These are phyloP conservation scores for Aspergillus carlsbadensis DNA, from an alignment of 495 filamentous ascomycete genomes.

Conservation along the genomic window DNA sequence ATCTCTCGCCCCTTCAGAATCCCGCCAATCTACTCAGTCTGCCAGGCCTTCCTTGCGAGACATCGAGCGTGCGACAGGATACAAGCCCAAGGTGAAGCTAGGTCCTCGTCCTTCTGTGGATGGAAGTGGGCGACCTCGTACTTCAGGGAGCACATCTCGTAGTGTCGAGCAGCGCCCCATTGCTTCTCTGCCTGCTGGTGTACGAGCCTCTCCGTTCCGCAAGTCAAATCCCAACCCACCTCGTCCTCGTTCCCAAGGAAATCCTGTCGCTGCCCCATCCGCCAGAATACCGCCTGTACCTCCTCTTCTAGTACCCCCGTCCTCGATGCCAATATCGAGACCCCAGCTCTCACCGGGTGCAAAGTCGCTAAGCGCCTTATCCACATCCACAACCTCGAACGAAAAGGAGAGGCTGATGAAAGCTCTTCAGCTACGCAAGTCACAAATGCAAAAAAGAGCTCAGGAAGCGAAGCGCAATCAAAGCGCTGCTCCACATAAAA, in stretches of 20 bases:
- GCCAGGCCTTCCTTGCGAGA: slow-evolving; percentile 61
- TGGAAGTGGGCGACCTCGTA: slow-evolving; percentile 60
- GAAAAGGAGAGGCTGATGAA: slow-evolving; percentile 93
- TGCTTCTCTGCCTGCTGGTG: slow-evolving; percentile 60
- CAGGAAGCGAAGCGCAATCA: slow-evolving; percentile 35
- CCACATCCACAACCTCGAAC: slow-evolving; percentile 68
- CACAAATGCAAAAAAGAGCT: slow-evolving; percentile 57
- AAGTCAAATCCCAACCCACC: slow-evolving; percentile 32
- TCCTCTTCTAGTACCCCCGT: slow-evolving; percentile 48
- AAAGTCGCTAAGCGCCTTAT: slow-evolving; percentile 46
- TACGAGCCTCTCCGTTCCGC: slow-evolving; percentile 47
- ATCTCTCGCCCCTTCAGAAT: slow-evolving; percentile 37
- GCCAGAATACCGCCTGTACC: slow-evolving; percentile 42
- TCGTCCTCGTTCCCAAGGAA: slow-evolving; percentile 46
- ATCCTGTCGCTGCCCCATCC: slow-evolving; percentile 34
- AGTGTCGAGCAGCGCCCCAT: slow-evolving; percentile 62
- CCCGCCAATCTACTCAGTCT: slow-evolving; percentile 61
- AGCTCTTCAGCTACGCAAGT: slow-evolving; percentile 84
- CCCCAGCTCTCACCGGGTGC: slow-evolving; percentile 54
- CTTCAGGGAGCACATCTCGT: slow-evolving; percentile 47
- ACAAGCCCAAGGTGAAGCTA: slow-evolving; percentile 74
- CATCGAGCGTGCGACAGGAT: slow-evolving; percentile 53
- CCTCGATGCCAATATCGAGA: slow-evolving; percentile 43
- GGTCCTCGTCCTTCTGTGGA: slow-evolving; percentile 81
- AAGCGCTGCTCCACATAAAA: slow-evolving; percentile 19